These are phyloP conservation scores for Amoebophrya sp. DNA, from an alignment of 169 alveolate species.

Conservation along the genomic window DNA sequence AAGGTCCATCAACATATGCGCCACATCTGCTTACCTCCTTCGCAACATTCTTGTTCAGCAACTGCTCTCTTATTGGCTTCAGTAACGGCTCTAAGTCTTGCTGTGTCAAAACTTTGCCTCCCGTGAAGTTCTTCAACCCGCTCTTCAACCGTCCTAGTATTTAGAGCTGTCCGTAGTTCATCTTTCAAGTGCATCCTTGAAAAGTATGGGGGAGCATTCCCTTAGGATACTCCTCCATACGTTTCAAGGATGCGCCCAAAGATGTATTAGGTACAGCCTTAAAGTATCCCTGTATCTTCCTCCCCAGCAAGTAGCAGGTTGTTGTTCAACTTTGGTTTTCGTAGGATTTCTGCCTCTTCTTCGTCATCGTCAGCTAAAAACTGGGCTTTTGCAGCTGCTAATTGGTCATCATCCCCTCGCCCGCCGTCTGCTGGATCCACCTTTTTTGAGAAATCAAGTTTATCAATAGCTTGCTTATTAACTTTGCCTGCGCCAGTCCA, in stretches of 20 bases:
- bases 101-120: not conserved
- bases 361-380: not conserved
- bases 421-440: not conserved
- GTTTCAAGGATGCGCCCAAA: too few relatives aligned
- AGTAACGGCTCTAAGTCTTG: not conserved
- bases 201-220: too few relatives aligned
- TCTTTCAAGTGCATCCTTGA: too few relatives aligned
- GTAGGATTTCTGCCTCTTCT: not conserved
- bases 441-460: not conserved
- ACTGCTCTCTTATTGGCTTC: not conserved
- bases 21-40: too few relatives aligned
- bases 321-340: not conserved
- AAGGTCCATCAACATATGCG: too few relatives aligned
- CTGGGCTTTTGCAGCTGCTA: not conserved
- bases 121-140: not conserved
- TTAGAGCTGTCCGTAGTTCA: too few relatives aligned
- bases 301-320: not conserved
- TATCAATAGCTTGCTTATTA: not conserved
- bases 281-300: too few relatives aligned
- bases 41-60: not conserved
- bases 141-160: too few relatives aligned
- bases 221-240: too few relatives aligned
- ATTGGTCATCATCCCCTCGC: not conserved
- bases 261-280: too few relatives aligned
- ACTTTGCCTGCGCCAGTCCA: not conserved